Percentiles rank a stretch among this genome's conserved stretches.
phyloP scores from a whole-genome alignment of 2,329 filamentous ascomycete genomes.

The Cercospora berteroae region DNA sequence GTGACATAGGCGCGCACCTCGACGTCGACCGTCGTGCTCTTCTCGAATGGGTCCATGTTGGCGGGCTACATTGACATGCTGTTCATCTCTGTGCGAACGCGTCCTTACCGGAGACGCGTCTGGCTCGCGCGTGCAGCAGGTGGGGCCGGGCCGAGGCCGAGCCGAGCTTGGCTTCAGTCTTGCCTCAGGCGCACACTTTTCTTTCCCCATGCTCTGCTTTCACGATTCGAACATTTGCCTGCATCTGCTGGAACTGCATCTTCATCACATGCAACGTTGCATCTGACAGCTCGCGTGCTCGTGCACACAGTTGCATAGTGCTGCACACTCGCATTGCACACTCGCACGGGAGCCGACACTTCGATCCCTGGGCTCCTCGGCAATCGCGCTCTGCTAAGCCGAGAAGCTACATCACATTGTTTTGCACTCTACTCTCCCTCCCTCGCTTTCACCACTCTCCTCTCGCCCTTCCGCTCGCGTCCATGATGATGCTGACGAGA shows the following conservation, averaged over 20 bases:
- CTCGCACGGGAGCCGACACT: neutral
- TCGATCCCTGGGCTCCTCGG: neutral
- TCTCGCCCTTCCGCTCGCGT: neutral
- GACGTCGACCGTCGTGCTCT: conserved; percentile 64
- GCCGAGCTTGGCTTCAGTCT: neutral
- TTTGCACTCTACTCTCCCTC: conserved; percentile 1
- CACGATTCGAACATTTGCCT: neutral
- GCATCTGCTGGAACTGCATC: neutral
- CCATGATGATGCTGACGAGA: conserved; percentile 15
- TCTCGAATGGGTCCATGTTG: conserved; percentile 24
- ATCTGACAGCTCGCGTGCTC: neutral
- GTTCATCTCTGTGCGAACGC: neutral
- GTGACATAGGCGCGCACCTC: conserved; percentile 92
- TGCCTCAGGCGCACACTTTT: neutral
- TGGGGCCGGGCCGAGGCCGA: neutral
- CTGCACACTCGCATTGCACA: neutral
- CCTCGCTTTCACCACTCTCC: neutral
- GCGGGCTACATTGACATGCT: neutral
- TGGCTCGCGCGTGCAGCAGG: neutral
- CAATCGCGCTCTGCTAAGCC: conserved; percentile 3
- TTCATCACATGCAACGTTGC: neutral
- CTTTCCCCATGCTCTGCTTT: neutral
- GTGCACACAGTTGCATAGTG: neutral
- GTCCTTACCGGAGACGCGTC: neutral
- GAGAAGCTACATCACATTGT: conserved; percentile 4